A percentile compares a stretch with the other conserved stretches of the same genome.
phyloP scores from a whole-genome alignment of 139 green algal genomes.

The Micromonas pusilla region DNA sequence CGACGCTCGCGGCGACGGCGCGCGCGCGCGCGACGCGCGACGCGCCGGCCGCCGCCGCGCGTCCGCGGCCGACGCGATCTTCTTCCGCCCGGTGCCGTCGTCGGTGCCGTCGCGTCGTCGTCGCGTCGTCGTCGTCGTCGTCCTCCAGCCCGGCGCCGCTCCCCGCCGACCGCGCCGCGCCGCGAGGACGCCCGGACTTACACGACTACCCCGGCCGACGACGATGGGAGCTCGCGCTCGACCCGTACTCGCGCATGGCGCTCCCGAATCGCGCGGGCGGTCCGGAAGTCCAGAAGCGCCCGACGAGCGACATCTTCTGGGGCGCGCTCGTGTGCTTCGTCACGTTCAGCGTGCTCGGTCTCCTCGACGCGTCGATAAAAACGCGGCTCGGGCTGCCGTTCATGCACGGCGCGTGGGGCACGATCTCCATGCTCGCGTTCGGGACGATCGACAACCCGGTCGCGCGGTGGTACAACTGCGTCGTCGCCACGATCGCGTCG shows the following conservation, averaged over 20 bases:
- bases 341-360: neutral
- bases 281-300: neutral
- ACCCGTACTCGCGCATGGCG: neutral
- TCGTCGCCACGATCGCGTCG: neutral
- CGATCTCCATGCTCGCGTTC: conserved; percentile 5
- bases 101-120: too few species aligned
- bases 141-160: too few species aligned
- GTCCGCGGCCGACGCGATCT: too few species aligned
- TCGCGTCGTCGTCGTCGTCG: too few species aligned
- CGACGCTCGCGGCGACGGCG: too few species aligned
- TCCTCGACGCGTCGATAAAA: neutral
- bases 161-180: too few species aligned
- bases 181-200: too few species aligned
- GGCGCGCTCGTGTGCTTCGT: neutral
- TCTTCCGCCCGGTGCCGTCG: too few species aligned
- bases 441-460: neutral
- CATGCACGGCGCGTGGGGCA: neutral
- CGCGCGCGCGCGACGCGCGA: neutral
- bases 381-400: neutral
- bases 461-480: conserved; percentile 5
- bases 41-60: too few species aligned
- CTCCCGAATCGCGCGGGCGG: neutral
- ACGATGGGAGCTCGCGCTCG: neutral
- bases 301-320: neutral
- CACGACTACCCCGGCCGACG: neutral